Evolutionary conservation across 495 filamentous ascomycete species (phyloP), one percentile per base, ranked within the genome.

Genomic region (Neurospora sp.): DNA sequence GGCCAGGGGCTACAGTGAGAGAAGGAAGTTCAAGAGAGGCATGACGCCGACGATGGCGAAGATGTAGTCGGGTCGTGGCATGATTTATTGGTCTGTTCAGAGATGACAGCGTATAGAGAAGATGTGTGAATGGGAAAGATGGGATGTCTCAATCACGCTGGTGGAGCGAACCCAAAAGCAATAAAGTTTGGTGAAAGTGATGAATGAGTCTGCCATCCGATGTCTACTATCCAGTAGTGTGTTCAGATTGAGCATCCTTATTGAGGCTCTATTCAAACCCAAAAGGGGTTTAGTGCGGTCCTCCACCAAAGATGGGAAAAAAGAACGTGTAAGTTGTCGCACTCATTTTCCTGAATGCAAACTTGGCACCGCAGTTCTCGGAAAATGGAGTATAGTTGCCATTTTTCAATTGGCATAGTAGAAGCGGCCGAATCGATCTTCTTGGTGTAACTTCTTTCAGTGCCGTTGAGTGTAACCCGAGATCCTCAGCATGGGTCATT

Each of bases 191-290:
- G 39, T 54, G 7, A 13, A 36, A 34, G 69, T 39, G 24, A 28
- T 71, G 34, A 37, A 40, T 31, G 28, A 71, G 70, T 13, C 19
- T 40, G 71, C 28, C 54, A 34, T 66, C 54, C 54, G 59, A 19
- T 69, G n/a, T 34, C 71, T 69, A 21, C 37, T 11, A 34, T 34
- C 34, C 28, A 34, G 28, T 62, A 15, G 54, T 34, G 54, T 66
- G 34, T 66, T 66, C 54, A 66, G 9, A 34, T 34, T 9, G 54
- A 9, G 73, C 59, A 31, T 54, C 24, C 66, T 71, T 79, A 80
- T 81, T 80, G 76, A 79, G 71, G 73, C 73, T 80, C 77, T 82
- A 82, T 81, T 82, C 77, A 82, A 66, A 71, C 74, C 79, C 78
- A n/a, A 76, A 81, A 78, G 21, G 17, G 79, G 79, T 66, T 34